A percentile compares a stretch with the other conserved stretches of the same genome.
These are phyloP conservation scores for Prillingera fragicola DNA, from an alignment of 1,284 basidiomycete genomes.

Conservation along the genomic window DNA sequence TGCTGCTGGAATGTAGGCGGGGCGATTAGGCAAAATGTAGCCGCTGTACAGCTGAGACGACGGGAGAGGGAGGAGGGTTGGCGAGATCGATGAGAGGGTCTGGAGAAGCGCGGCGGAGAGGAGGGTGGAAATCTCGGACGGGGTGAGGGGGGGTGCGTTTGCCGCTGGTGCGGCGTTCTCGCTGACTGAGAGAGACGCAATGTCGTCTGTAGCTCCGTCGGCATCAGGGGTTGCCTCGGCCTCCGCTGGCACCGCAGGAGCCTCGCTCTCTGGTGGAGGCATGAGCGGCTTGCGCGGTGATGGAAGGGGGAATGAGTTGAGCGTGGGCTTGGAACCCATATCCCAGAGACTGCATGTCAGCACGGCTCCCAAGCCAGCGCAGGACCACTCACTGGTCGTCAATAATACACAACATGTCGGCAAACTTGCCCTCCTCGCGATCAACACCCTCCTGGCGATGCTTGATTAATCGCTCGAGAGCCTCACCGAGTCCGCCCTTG, in stretches of 20 bases:
- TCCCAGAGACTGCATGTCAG: slow-evolving; percentile 40
- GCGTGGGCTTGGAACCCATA: slow-evolving; percentile 30
- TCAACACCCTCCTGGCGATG: slow-evolving; percentile 29
- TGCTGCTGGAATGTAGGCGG: slow-evolving; percentile 57
- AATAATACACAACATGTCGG: slow-evolving; percentile 42
- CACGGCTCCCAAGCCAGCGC: neutral
- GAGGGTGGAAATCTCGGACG: slow-evolving; percentile 52
- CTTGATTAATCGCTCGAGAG: slow-evolving; percentile 25
- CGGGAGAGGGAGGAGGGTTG: slow-evolving; percentile 64
- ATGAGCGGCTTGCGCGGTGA: slow-evolving; percentile 24
- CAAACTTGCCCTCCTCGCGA: slow-evolving; percentile 42
- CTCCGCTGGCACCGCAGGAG: neutral
- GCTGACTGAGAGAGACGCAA: too few species aligned
- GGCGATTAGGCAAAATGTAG: slow-evolving; percentile 71
- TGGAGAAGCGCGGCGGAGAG: slow-evolving; percentile 63
- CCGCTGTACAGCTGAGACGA: slow-evolving; percentile 70
- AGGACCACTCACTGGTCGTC: slow-evolving; percentile 41
- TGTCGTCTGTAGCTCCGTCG: neutral
- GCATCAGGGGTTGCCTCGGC: neutral
- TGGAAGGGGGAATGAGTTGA: slow-evolving; percentile 27
- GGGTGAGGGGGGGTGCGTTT: slow-evolving; percentile 56
- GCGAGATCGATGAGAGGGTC: slow-evolving; percentile 51
- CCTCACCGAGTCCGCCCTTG: slow-evolving; percentile 35
- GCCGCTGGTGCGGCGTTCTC: neutral
- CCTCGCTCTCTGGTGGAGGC: slow-evolving; percentile 14